Percentiles rank a stretch among this genome's conserved stretches.
phyloP scores from a whole-genome alignment of 306 rosid genomes.

The Lathyrus tuberosus region DNA sequence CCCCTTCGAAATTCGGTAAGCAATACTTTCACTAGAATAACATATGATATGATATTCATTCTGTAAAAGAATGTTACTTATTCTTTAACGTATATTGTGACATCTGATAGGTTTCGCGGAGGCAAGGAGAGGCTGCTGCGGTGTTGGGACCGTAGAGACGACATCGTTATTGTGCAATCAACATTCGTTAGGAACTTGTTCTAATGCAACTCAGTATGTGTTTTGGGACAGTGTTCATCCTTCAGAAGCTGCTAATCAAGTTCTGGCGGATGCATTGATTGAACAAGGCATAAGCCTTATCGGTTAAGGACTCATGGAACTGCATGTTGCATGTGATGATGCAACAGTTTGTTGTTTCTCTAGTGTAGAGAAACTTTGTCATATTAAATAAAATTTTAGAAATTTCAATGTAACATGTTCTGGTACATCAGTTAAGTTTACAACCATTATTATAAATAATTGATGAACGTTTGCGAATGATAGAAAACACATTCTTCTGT shows the following conservation, averaged over 20 bases:
- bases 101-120: constrained; percentile 65
- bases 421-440: neutral
- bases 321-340: constrained; percentile 30
- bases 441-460: neutral
- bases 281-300: constrained; percentile 64
- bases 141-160: constrained; percentile 71
- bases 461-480: constrained; percentile 9
- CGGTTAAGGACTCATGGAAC: neutral
- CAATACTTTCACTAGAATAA: constrained; percentile 19
- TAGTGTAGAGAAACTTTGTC: constrained; percentile 26
- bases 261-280: constrained; percentile 76
- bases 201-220: constrained; percentile 85
- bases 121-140: constrained; percentile 87
- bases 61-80: neutral
- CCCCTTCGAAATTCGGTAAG: constrained; percentile 82
- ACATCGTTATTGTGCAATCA: constrained; percentile 79
- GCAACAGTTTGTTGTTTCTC: constrained; percentile 32
- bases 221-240: constrained; percentile 97
- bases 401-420: constrained; percentile 29
- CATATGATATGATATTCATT: neutral
- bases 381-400: constrained; percentile 27
- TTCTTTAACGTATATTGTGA: constrained; percentile 6
- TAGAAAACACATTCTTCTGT: constrained; percentile 20
- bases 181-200: constrained; percentile 75
- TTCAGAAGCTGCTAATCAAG: constrained; percentile 81